Conservation (phyloP, 2,329 filamentous ascomycete species). For the Neofusicoccum cordaticola region DNA sequence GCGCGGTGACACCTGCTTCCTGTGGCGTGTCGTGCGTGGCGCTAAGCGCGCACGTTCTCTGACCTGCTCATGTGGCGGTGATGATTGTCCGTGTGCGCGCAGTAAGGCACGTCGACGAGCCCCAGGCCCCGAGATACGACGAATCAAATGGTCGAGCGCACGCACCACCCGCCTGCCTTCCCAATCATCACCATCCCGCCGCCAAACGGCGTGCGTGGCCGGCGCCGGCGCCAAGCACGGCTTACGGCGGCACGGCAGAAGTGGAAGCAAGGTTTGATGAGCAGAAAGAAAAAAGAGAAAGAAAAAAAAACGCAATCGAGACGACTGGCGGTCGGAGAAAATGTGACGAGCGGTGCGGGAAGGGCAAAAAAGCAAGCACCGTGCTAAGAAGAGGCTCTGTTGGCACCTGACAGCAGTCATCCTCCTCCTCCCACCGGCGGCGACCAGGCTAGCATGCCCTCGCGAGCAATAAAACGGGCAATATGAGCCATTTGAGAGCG, state of each 20-base stretch:
- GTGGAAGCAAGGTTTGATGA: background rate
- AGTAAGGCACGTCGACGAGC: too few species aligned
- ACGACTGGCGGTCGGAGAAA: background rate
- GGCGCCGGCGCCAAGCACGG: background rate
- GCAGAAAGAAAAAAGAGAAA: background rate
- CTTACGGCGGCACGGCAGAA: background rate
- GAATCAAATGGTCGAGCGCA: background rate
- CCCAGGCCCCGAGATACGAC: background rate
- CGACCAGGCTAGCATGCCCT: background rate
- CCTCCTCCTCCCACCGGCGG: background rate
- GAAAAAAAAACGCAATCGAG: background rate
- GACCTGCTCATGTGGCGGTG: too few species aligned
- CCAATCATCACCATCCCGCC: too few species aligned
- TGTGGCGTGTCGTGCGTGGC: conserved; percentile 2
- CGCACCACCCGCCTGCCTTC: background rate
- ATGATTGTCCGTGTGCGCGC: background rate
- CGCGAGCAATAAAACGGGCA: too few species aligned
- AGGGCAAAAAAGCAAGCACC: background rate
- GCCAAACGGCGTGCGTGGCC: background rate
- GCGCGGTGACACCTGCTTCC: background rate
- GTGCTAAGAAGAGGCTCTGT: background rate
- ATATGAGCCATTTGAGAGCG: too few species aligned
- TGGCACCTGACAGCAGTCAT: background rate
- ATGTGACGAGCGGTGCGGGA: background rate
- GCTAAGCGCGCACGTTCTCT: background rate